Evolutionary conservation across 2,329 filamentous ascomycete genomes (phyloP).

Genomic region (Pseudovirgaria hyperparasitica): DNA sequence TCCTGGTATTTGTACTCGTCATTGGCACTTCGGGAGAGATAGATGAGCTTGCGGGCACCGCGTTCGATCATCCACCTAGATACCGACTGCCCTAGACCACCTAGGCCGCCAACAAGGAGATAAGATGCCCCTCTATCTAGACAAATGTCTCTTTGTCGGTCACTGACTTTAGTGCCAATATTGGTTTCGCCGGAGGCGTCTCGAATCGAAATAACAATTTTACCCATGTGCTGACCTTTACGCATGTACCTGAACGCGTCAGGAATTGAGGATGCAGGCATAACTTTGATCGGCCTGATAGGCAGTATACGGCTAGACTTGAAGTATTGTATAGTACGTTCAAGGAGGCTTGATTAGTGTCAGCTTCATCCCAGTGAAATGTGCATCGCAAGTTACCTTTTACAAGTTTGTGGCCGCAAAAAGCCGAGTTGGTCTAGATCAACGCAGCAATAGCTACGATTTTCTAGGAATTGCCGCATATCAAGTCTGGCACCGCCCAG

Average conservation of each 20-base stretch:
- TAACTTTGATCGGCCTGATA: conserved; percentile 15
- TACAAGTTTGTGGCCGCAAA: too few relatives aligned
- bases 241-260: conserved; percentile 20
- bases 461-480: conserved; percentile 4
- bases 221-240: conserved; percentile 25
- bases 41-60: conserved; percentile 10
- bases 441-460: conserved; percentile 3
- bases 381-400: too few relatives aligned
- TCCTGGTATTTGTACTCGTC: conserved; percentile 1
- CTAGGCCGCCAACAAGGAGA: conserved; percentile 13
- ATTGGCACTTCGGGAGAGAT: conserved; percentile 8
- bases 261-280: conserved; percentile 12
- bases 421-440: conserved; percentile 4
- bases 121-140: conserved; percentile 10
- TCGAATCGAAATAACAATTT: conserved; percentile 19
- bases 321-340: too few relatives aligned
- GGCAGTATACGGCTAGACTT: conserved; percentile 17
- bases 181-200: not conserved
- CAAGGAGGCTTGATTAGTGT: too few relatives aligned
- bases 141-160: not conserved
- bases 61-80: conserved; percentile 9
- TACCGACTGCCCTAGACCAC: conserved; percentile 11
- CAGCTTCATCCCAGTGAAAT: too few relatives aligned
- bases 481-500: conserved; percentile 3
- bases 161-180: not conserved